Percentiles rank a stretch among this genome's conserved stretches.
These are phyloP conservation scores for Naganishia albida DNA, from an alignment of 1,284 basidiomycete genomes.

Conservation along the genomic window DNA sequence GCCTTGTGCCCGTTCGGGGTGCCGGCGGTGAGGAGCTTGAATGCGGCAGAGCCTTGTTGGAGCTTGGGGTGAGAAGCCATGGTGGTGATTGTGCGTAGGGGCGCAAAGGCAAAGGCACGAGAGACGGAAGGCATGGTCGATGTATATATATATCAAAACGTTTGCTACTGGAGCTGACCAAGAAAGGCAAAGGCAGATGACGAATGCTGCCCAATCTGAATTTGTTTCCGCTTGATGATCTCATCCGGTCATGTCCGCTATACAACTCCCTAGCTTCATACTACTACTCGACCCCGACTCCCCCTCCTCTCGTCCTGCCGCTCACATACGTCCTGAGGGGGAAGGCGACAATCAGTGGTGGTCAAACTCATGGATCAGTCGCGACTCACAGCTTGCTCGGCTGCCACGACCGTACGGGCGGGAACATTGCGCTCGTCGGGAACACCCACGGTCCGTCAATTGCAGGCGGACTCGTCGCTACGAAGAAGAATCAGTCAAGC, in stretches of 20 bases:
- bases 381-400: constrained; percentile 47
- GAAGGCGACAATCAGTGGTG: background rate
- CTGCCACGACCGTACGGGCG: constrained; percentile 47
- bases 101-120: background rate
- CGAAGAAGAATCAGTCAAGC: constrained; percentile 3
- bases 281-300: constrained; percentile 40
- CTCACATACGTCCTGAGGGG: constrained; percentile 47
- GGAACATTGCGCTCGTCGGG: constrained; percentile 55
- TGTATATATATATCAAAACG: background rate
- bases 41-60: background rate
- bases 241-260: constrained; percentile 12
- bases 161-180: background rate
- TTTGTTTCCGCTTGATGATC: background rate
- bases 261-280: background rate
- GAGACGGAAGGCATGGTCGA: background rate
- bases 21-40: constrained; percentile 14
- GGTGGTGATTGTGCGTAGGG: constrained; percentile 1
- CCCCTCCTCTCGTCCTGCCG: constrained; percentile 46
- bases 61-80: constrained; percentile 13
- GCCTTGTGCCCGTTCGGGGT: constrained; percentile 61
- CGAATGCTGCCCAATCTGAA: background rate
- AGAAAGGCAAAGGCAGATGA: background rate
- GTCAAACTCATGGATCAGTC: background rate
- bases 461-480: constrained; percentile 45
- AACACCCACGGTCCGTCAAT: constrained; percentile 51